Percentiles rank a stretch among this genome's conserved stretches.
Conservation (phyloP, 23 red algal genomes). For the Chondrus crispus region DNA sequence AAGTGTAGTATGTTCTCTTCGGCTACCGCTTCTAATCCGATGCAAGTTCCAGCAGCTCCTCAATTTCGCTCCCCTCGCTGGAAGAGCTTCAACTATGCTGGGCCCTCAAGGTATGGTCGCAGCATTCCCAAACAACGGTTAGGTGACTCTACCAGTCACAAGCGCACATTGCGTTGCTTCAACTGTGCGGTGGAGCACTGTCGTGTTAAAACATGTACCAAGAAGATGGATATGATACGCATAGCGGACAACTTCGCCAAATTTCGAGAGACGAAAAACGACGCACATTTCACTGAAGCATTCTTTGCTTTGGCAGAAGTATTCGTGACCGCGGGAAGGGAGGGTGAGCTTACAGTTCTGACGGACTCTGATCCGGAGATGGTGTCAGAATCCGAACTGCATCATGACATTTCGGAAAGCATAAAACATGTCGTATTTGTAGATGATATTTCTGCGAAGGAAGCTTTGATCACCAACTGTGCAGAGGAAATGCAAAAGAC, state of each 20-base stretch:
- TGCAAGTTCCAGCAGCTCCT: neutral
- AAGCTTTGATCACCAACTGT: too few species aligned
- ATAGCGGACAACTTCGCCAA: neutral
- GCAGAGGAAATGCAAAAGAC: too few species aligned
- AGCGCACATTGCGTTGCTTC: neutral
- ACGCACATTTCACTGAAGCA: neutral
- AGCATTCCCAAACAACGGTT: too few species aligned
- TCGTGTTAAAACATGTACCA: neutral
- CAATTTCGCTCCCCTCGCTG: constrained; percentile 8
- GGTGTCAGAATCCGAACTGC: too few species aligned
- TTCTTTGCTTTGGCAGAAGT: neutral
- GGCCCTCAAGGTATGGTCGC: neutral
- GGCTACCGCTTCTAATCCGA: too few species aligned
- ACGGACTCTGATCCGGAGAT: too few species aligned
- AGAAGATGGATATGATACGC: neutral
- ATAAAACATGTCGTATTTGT: too few species aligned
- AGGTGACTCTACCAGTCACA: too few species aligned
- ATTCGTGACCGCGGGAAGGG: neutral
- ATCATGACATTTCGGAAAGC: too few species aligned
- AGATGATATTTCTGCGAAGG: too few species aligned
- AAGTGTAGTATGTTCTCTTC: neutral
- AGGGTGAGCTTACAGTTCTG: neutral
- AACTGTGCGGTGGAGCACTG: neutral
- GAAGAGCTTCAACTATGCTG: constrained; percentile 19
- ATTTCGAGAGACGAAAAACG: neutral